A percentile compares a stretch with the other conserved stretches of the same genome.
Evolutionary conservation across 345 rosid genomes (phyloP).

Genomic region (Citrus trifoliata): DNA sequence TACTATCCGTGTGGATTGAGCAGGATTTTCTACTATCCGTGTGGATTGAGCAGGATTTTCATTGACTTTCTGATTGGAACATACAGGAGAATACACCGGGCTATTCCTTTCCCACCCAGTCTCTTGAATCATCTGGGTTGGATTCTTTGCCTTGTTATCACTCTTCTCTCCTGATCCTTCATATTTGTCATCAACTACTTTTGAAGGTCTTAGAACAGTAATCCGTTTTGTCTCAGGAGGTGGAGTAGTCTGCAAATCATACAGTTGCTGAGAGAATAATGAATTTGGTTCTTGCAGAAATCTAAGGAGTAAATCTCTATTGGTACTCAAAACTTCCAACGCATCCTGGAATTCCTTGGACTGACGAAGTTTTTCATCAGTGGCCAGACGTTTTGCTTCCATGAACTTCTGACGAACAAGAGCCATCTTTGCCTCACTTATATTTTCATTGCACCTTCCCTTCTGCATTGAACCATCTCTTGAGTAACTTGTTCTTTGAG

Average conservation of each 20-base stretch:
- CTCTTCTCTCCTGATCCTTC: constrained; percentile 40
- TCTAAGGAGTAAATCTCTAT: constrained; percentile 68
- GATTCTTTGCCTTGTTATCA: constrained; percentile 44
- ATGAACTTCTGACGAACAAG: constrained; percentile 78
- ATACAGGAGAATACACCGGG: constrained; percentile 38
- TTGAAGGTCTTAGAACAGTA: constrained; percentile 85
- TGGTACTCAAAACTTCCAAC: constrained; percentile 67
- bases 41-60: constrained; percentile 70
- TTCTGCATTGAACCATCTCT: constrained; percentile 51
- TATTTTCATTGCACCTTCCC: constrained; percentile 28
- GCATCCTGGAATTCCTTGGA: constrained; percentile 88
- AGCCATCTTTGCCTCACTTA: constrained; percentile 58
- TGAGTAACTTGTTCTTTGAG: constrained; percentile 36
- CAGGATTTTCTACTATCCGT: constrained; percentile 64
- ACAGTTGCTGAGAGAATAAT: constrained; percentile 50
- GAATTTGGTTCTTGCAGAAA: constrained; percentile 80
- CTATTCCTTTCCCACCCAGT: constrained; percentile 40
- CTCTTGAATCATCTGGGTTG: constrained; percentile 34
- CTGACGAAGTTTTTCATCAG: constrained; percentile 70
- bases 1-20: constrained; percentile 82
- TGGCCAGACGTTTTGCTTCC: constrained; percentile 75
- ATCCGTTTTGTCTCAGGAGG: constrained; percentile 75
- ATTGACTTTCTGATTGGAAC: constrained; percentile 38
- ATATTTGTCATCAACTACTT: constrained; percentile 55
- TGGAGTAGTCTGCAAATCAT: constrained; percentile 47